Base-by-base conservation (phyloP, 208 protist genomes). In the Herpetomonas samuelpessoai region DNA sequence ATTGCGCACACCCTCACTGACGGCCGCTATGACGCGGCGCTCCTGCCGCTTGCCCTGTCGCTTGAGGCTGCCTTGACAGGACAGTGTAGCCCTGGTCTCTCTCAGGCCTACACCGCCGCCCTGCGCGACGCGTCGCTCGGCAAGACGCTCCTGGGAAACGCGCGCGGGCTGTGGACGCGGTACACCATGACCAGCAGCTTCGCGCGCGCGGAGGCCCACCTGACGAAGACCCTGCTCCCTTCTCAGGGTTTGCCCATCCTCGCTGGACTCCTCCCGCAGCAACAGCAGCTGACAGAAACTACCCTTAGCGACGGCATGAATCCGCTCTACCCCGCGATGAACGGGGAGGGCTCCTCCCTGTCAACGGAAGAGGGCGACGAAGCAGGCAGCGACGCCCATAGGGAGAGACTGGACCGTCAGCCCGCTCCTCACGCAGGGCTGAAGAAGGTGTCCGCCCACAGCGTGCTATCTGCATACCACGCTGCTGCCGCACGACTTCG, bases 1-100 rank as follows among this genome's bases (percentile, higher is more conserved):
- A 57, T 65, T 7, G 73, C 74, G 16, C 74, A 94, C 48, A 58
- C 65, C 16, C 60, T 90, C 25, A 90, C 87, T 2, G 24, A 44
- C 19, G 77, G 77, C 28, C 78, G 81, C 28, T 88, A 84, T 68
- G 76, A 79, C 3, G 54, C 62, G 24, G 21, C 52, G 12, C 64
- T 94, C 24, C 66, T 94, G 16, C 75, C 83, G n/a, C 70, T 85
- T 35, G 64, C 68, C 3, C 55, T 89, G 25, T 65, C 49, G 22
- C n/a, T 85, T 14, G 69, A 86, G 48, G 30, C 48, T 0, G 59
- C 31, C 12, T 6, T 16, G 38, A 0, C 19, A 39, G 25, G 44
- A 30, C 14, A 7, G 0, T 31, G 35, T 39, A 35, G 30, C 62
- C 38, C 62, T 50, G 3, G 28, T 25, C 51, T 74, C 16, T 1